These are phyloP conservation scores for Noccaea bulbosa DNA, from an alignment of 345 rosid species.

Conservation along the genomic window DNA sequence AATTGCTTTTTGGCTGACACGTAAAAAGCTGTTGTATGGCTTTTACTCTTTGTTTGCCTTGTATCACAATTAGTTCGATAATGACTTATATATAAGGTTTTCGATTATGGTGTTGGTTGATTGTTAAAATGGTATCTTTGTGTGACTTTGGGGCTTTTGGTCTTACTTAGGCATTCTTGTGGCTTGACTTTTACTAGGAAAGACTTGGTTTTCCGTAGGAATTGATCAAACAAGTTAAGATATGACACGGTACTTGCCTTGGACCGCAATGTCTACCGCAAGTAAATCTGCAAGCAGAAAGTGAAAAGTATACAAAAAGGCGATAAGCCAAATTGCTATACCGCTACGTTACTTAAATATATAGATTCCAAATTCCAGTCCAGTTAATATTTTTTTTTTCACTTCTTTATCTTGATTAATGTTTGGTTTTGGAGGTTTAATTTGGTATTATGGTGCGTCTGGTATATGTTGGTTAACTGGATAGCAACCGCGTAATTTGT, in stretches of 20 bases:
- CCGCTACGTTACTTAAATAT: not conserved
- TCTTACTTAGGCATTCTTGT: slow-evolving; percentile 30
- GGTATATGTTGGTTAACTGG: not conserved
- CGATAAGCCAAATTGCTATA: not conserved
- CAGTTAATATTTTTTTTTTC: not conserved
- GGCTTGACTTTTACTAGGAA: slow-evolving; percentile 45
- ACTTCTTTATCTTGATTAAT: slow-evolving; percentile 5
- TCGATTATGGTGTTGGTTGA: slow-evolving; percentile 22
- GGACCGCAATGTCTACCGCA: slow-evolving; percentile 37
- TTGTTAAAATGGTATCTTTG: slow-evolving; percentile 27
- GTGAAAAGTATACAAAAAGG: not conserved
- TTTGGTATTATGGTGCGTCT: not conserved
- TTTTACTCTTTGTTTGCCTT: slow-evolving; percentile 37
- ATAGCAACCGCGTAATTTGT: not conserved
- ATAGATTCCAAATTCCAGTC: not conserved
- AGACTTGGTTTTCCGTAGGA: slow-evolving; percentile 39
- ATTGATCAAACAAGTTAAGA: slow-evolving; percentile 45
- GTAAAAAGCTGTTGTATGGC: slow-evolving; percentile 32
- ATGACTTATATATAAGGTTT: slow-evolving; percentile 36
- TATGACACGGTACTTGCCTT: slow-evolving; percentile 39
- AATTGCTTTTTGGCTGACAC: not conserved
- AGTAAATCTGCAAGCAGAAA: not conserved
- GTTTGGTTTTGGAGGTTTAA: not conserved
- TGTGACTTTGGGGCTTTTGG: slow-evolving; percentile 28
- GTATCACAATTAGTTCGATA: slow-evolving; percentile 15